Evolutionary conservation across 1,284 basidiomycete genomes (phyloP), one percentile per base, ranked within the genome.

Genomic region (Trametes versicolor): DNA sequence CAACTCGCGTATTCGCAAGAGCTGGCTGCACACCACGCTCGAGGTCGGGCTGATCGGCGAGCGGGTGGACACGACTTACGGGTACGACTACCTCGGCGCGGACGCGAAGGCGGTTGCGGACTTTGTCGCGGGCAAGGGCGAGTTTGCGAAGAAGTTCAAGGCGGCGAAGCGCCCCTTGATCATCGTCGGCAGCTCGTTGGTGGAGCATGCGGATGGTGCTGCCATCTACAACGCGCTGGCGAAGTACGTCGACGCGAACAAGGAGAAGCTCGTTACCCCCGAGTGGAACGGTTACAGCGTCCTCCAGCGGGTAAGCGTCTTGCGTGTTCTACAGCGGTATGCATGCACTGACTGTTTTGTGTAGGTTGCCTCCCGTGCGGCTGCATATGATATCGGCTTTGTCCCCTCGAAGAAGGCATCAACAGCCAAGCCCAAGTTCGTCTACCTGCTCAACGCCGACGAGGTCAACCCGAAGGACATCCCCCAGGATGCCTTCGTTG

Each of bases 231-330:
- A 93, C 69, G 85, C 88, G 13, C 84, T 99, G 3, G 85, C 94
- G 41, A 91, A 92, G 76, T 94, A 91, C 73, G 92, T 96, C 32
- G 87, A 95, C 77, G 80, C 84, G 75, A 92, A 97, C 82, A 89
- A 91, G 80, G 82, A 75, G 70, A 89, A 82, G 65, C 85, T 99
- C 60, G 73, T 98, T 52, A 96, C 92, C 4, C 88, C 91, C 17
- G 94, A 98, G 73, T 99, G 97, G 97, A 98, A 96, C 74, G 97
- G 98, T 2, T 95, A 96, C 84, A 96, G 90, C 75, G 85, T 98
- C 56, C 86, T 99, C 13, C 98, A 99, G 79, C 86, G 98, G 53
- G 94, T 96, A 75, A 69, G 87, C 82, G 51, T 54, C 49, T 34
- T 36, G 13, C 7, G 12, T 29, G 54, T 25, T 37, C 12, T 39